Percentiles rank a stretch among this genome's conserved stretches.
phyloP scores from a whole-genome alignment of 2,329 filamentous ascomycete genomes.

The Nannizziopsis barbatae region DNA sequence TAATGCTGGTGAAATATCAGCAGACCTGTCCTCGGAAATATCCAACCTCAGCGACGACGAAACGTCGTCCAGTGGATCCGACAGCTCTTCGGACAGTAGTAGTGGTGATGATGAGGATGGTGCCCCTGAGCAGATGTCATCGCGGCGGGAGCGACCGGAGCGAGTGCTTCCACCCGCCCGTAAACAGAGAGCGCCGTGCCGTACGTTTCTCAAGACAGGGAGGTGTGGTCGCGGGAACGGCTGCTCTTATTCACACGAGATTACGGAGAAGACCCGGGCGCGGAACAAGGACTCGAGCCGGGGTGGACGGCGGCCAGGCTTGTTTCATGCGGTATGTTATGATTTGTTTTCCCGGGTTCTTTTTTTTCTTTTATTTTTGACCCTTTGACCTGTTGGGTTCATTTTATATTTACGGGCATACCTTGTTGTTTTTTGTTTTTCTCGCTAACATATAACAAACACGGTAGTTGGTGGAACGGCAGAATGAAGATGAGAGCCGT shows the following conservation, averaged over 20 bases:
- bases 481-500: conserved; percentile 34
- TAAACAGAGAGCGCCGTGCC: conserved; percentile 24
- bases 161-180: conserved; percentile 31
- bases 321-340: conserved; percentile 34
- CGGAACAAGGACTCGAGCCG: conserved; percentile 17
- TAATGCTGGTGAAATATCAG: not conserved
- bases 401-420: not conserved
- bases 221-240: conserved; percentile 33
- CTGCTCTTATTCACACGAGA: conserved; percentile 36
- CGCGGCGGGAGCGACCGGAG: conserved; percentile 32
- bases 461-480: conserved; percentile 31
- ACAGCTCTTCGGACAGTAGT: conserved; percentile 16
- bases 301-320: conserved; percentile 25
- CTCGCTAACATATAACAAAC: conserved; percentile 10
- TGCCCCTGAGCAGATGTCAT: conserved; percentile 34
- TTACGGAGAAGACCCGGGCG: conserved; percentile 23
- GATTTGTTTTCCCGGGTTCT: conserved; percentile 1
- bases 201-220: conserved; percentile 32
- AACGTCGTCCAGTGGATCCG: conserved; percentile 29
- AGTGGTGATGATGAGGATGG: conserved; percentile 15
- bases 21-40: not conserved
- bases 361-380: no score
- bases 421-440: no score
- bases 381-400: no score
- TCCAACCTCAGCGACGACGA: conserved; percentile 21